Base-by-base conservation (phyloP, 1,284 basidiomycete genomes). In the Microbotryum violaceum region DNA sequence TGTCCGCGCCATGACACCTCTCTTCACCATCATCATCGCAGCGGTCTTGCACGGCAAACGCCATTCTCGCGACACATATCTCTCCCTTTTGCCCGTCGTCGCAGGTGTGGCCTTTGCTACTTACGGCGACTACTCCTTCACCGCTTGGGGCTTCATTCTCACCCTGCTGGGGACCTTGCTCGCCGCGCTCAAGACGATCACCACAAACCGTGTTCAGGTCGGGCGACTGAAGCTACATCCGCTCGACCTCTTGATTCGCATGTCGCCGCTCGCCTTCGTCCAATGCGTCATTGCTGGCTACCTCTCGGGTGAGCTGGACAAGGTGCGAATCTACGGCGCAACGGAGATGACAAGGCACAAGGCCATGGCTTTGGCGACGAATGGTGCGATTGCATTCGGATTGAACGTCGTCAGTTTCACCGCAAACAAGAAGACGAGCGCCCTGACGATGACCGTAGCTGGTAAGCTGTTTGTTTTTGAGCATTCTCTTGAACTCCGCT, bases 171-270 rank as follows among this genome's bases (percentile, higher is more conserved):
- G 92, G 46, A 90, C 91, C 0, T 76, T 93, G 62, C 82, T 97
- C 42, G 92, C 92, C 5, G 87, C 92, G 4, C 77, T 93, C 59
- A 96, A 96, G 75, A 93, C 91, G 0, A 86, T 96, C 56, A 83
- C 86, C 60, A 94, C 92, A 16, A 89, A 91, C 74, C 77, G 89
- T 61, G 83, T 71, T 48, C 70, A 69, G 23, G 66, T 70, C 55
- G 65, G 69, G 8, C 60, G 72, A 74, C 25, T 82, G 23, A 76
- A 82, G 18, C 76, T 92, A 59, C 88, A 94, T 71, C 86, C 92
- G 1, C 82, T 96, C 12, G 88, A 92, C 72, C 82, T 96, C 44
- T 82, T 97, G 54, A 81, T 84, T 68, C 83, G 86, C 54, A 87
- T 90, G 81, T 88, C 87, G 0, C 91, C 91, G 0, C 80, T 96